Conservation (phyloP, 371 early-diverging fungal species). For the Circinella umbellata region DNA sequence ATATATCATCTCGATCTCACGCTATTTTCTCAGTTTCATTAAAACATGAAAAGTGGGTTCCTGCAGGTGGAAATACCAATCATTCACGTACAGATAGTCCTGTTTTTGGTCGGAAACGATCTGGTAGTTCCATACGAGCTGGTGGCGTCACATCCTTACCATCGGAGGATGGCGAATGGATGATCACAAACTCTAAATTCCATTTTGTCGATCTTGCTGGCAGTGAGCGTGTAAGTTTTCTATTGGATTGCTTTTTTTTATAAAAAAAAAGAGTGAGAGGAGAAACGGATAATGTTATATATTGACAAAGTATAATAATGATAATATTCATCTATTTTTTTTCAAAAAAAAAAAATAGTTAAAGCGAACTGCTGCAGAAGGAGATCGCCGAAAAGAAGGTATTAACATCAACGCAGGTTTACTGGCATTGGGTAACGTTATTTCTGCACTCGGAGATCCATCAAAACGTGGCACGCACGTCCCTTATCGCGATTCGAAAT, state of each 20-base stretch:
- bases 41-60: conserved; percentile 64
- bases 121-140: conserved; percentile 4
- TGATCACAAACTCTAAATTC: conserved; percentile 84
- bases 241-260: background rate
- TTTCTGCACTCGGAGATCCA: conserved; percentile 96
- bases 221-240: conserved; percentile 83
- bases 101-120: conserved; percentile 2
- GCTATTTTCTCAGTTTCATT: conserved; percentile 96
- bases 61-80: conserved; percentile 6
- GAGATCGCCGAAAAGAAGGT: conserved; percentile 96
- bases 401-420: conserved; percentile 99
- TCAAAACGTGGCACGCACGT: conserved; percentile 73
- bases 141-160: background rate
- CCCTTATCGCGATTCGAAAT: conserved; percentile 98
- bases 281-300: no score
- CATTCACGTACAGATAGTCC: conserved; percentile 8
- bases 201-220: conserved; percentile 99
- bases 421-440: conserved; percentile 98
- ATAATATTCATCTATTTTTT: no score
- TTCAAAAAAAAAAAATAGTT: conserved; percentile 44
- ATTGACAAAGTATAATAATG: no score
- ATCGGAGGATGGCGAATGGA: conserved; percentile 42
- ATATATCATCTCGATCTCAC: conserved; percentile 94
- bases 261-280: no score
- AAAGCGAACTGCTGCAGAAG: conserved; percentile 94